These are phyloP conservation scores for Ulmus americana DNA, from an alignment of 331 rosid species.

Conservation along the genomic window DNA sequence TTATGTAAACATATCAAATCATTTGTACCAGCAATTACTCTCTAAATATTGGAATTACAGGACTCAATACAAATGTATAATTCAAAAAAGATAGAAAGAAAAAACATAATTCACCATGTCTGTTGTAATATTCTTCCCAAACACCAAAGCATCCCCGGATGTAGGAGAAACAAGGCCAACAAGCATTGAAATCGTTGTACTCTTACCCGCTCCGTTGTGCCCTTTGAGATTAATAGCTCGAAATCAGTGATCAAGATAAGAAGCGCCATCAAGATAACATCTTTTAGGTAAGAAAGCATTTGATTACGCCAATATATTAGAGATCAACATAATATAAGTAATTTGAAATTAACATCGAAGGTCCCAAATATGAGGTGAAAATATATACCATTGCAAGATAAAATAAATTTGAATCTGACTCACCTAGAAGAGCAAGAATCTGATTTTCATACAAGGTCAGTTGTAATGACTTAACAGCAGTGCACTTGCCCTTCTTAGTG, in stretches of 20 bases:
- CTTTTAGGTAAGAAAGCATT: too few relatives aligned
- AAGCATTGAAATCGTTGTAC: constrained; percentile 91
- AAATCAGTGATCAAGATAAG: constrained; percentile 12
- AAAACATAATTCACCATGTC: constrained; percentile 54
- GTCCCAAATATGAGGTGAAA: neutral
- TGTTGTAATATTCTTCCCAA: constrained; percentile 66
- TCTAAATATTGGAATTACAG: neutral
- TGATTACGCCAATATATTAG: neutral
- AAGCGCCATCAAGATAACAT: neutral
- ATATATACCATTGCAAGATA: neutral
- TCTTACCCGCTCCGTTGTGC: constrained; percentile 93
- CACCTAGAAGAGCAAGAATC: constrained; percentile 97
- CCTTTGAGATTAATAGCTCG: constrained; percentile 40
- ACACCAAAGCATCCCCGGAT: constrained; percentile 82
- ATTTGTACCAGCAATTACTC: neutral
- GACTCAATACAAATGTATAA: neutral
- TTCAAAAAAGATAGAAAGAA: neutral
- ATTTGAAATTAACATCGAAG: neutral
- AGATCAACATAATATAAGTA: neutral
- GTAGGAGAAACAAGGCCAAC: constrained; percentile 92
- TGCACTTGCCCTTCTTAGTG: constrained; percentile 68
- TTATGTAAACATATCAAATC: neutral
- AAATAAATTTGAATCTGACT: constrained; percentile 14
- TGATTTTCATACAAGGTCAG: constrained; percentile 87
- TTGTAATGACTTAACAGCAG: constrained; percentile 78